Base-by-base conservation (phyloP, 345 rosid genomes). In the Brassica nigra region DNA sequence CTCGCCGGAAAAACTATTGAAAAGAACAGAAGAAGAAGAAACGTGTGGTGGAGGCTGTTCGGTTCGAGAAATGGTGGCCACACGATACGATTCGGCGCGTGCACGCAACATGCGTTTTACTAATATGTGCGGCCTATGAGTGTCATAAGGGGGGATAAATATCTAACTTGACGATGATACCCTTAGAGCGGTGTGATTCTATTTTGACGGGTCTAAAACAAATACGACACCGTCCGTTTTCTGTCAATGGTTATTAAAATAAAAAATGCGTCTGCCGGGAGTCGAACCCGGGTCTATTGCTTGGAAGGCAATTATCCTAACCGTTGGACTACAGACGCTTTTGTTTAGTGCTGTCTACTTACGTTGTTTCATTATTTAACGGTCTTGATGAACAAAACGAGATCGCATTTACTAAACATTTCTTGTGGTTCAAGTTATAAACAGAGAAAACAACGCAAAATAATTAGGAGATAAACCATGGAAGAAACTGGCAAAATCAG, bases 221-320 rank as follows among this genome's bases (percentile, higher is more conserved):
- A 8, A 39, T 52, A 52, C 58, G 58, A 52, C 57, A 52, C 8
- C 58, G 58, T 14, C 1, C 1, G 27, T 20, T 20, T 20, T 20
- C 23, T 54, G 15, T 14, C 55, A 47, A 11, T 23, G 0, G 54
- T 49, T n/a, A 49, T 49, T 49, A 3, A 49, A 5, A 49, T 49
- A 49, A 49, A 47, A 23, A 36, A 27, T 90, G 93, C 88, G 91
- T 89, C 73, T 88, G 90, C 92, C 95, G 90, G 92, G 91, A 90
- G 92, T 90, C 95, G 93, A 89, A 89, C 90, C 94, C 89, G 90
- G 91, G 87, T 87, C 91, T 91, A 88, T 90, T 90, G 87, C 86
- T 90, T 89, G 91, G 94, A 88, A 88, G 97, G 89, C 91, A 87
- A 90, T 86, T 88, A 90, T 91, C 94, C 91, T 91, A 81, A 79